Base-by-base conservation (phyloP, 768 basidiomycete species). In the Fomitopsis serialis region DNA sequence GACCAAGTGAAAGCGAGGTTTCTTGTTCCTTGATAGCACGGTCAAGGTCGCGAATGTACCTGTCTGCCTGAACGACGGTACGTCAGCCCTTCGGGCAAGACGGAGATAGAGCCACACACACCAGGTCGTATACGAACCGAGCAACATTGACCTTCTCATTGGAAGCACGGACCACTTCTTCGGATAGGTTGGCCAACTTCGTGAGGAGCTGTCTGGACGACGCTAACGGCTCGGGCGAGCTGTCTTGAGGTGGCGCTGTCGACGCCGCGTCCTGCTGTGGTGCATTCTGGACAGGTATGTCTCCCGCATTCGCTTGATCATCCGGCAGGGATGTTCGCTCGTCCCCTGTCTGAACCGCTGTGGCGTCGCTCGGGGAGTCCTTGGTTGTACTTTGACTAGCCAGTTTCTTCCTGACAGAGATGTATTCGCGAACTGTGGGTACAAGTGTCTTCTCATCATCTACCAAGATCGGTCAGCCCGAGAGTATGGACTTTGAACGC, bases 71-170 rank as follows among this genome's bases (percentile, higher is more conserved):
- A 21, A 13, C 35, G n/a, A 36, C 21, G 15, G 35, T 12, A 5
- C 0, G 9, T 45, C 34, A 35, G 24, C 6, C 35, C 17, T 27
- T 45, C 11, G 34, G 47, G 42, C 11, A 37, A 17, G 24, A 22
- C 8, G 15, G 22, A 22, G 25, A 10, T 21, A 23, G 24, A 29
- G 17, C 17, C 29, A 21, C 32, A 63, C 82, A 54, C 63, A 90
- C 90, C 34, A 83, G 81, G 60, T 89, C 85, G 59, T 81, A 80
- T 23, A 82, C 80, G 10, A 87, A 78, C 58, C 81, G 79, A 2
- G 89, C 85, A 17, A 92, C 74, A 58, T 82, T 88, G 27, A 87
- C 78, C 64, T 92, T 92, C 66, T 93, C 90, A 56, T 89, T 85
- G 11, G 82, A 80, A 3, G 81, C 77, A 3, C 81, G 78, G 10